These are phyloP conservation scores for Podospora fimiseda DNA, from an alignment of 495 filamentous ascomycete species.

Conservation along the genomic window DNA sequence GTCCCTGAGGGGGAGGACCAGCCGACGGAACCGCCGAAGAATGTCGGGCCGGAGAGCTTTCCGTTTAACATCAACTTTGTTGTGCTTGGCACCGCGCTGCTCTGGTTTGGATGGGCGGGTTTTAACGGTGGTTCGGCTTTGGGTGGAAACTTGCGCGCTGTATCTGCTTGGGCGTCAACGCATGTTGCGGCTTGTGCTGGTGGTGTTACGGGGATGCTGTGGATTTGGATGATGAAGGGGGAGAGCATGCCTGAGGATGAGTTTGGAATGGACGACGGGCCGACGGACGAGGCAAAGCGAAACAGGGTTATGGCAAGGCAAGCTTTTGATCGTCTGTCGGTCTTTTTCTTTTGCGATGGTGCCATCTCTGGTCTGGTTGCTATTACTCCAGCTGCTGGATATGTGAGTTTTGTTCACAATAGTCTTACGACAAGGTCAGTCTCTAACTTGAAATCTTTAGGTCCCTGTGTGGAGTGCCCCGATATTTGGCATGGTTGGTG, in stretches of 20 bases:
- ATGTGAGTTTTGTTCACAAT: slow-evolving; percentile 47
- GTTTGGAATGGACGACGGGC: slow-evolving; percentile 33
- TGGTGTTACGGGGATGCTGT: slow-evolving; percentile 56
- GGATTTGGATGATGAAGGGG: slow-evolving; percentile 12
- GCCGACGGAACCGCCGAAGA: slow-evolving; percentile 41
- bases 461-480: slow-evolving; percentile 15
- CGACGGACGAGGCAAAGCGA: not conserved
- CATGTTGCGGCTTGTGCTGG: slow-evolving; percentile 78
- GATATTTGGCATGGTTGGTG: slow-evolving; percentile 11
- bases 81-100: slow-evolving; percentile 80
- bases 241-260: slow-evolving; percentile 1
- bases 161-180: slow-evolving; percentile 86
- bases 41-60: slow-evolving; percentile 32
- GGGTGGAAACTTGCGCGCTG: slow-evolving; percentile 80
- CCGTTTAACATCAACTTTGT: slow-evolving; percentile 91
- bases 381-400: slow-evolving; percentile 75
- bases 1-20: slow-evolving; percentile 78
- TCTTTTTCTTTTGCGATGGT: slow-evolving; percentile 93
- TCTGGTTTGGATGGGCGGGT: slow-evolving; percentile 95
- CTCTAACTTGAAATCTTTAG: not conserved
- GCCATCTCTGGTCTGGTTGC: slow-evolving; percentile 79
- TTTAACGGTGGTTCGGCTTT: slow-evolving; percentile 94
- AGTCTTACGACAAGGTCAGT: not conserved
- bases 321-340: slow-evolving; percentile 73
- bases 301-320: not conserved